phyloP scores from a whole-genome alignment of 805 yeast genomes.

The Lachancea thermotolerans region DNA sequence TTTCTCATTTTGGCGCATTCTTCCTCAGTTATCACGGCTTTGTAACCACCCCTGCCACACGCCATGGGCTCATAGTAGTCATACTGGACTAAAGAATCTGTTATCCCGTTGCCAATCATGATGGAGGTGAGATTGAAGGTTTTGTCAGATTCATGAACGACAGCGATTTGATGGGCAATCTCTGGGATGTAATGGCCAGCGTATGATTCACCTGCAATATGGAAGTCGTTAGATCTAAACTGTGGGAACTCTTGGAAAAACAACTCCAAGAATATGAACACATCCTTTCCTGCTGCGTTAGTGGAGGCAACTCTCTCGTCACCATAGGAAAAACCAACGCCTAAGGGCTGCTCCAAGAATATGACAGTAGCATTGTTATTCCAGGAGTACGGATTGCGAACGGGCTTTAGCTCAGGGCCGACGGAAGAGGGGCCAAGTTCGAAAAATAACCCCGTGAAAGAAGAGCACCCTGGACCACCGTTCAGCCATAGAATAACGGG shows the following conservation, averaged over 20 bases:
- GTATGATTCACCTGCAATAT: conserved; percentile 79
- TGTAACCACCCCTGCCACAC: conserved; percentile 83
- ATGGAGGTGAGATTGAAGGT: conserved; percentile 67
- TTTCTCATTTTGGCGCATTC: conserved; percentile 60
- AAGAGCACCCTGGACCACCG: conserved; percentile 96
- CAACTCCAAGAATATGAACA: conserved; percentile 72
- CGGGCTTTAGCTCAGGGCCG: conserved; percentile 57
- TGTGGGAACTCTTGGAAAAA: conserved; percentile 83
- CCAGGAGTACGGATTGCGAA: conserved; percentile 82
- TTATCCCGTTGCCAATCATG: conserved; percentile 87
- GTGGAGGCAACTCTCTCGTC: conserved; percentile 56
- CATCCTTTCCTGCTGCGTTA: conserved; percentile 81
- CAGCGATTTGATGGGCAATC: conserved; percentile 47
- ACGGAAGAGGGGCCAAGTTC: conserved; percentile 88
- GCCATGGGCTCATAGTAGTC: conserved; percentile 87
- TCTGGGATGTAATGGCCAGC: conserved; percentile 81
- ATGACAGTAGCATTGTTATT: conserved; percentile 84
- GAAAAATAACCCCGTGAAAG: conserved; percentile 81
- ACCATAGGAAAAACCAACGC: conserved; percentile 86
- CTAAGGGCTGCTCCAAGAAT: conserved; percentile 90
- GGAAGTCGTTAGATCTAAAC: conserved; percentile 51
- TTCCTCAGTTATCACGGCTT: conserved; percentile 61
- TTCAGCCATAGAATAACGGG: conserved; percentile 85
- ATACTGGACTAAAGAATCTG: conserved; percentile 76
- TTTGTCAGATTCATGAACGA: conserved; percentile 37